These are phyloP conservation scores for Pontederia crassipes DNA, from an alignment of 176 grass and related monocot species.

Conservation along the genomic window DNA sequence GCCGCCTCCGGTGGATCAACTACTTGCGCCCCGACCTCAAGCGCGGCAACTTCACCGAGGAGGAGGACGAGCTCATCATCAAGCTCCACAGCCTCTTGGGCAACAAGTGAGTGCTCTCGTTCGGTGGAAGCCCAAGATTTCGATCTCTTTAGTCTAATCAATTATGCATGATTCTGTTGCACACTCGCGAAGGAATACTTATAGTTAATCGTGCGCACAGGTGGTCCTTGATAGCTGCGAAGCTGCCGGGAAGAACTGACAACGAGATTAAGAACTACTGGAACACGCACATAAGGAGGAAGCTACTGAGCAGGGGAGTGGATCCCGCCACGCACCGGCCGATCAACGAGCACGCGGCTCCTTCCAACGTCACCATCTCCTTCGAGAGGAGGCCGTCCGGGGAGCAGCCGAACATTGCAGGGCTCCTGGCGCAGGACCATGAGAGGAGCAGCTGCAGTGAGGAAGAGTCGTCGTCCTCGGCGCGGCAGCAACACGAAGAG, in stretches of 20 bases:
- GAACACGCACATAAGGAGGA: conserved; percentile 60
- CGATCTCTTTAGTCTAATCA: too few relatives aligned
- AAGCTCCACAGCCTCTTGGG: conserved; percentile 96
- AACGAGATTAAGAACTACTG: too few relatives aligned
- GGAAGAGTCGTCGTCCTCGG: not conserved
- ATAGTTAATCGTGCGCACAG: conserved; percentile 20
- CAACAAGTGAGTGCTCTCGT: conserved; percentile 47
- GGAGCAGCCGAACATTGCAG: too few relatives aligned
- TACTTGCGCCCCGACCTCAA: conserved; percentile 98
- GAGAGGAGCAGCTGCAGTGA: conserved; percentile 12
- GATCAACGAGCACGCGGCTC: conserved; percentile 31
- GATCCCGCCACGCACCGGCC: conserved; percentile 69
- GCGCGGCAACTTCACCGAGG: conserved; percentile 89
- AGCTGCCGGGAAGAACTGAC: conserved; percentile 49
- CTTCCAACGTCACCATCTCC: conserved; percentile 5
- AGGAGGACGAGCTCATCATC: conserved; percentile 98
- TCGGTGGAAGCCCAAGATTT: not conserved
- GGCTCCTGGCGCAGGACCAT: conserved; percentile 5
- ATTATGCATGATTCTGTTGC: too few relatives aligned
- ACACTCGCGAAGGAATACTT: too few relatives aligned
- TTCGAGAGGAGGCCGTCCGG: too few relatives aligned
- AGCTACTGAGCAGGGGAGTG: conserved; percentile 60
- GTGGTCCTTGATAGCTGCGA: conserved; percentile 88
- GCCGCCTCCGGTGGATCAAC: conserved; percentile 97
- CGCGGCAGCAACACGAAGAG: conserved; percentile 5